phyloP scores from a whole-genome alignment of 306 rosid species.

The Crotalaria pallida region DNA sequence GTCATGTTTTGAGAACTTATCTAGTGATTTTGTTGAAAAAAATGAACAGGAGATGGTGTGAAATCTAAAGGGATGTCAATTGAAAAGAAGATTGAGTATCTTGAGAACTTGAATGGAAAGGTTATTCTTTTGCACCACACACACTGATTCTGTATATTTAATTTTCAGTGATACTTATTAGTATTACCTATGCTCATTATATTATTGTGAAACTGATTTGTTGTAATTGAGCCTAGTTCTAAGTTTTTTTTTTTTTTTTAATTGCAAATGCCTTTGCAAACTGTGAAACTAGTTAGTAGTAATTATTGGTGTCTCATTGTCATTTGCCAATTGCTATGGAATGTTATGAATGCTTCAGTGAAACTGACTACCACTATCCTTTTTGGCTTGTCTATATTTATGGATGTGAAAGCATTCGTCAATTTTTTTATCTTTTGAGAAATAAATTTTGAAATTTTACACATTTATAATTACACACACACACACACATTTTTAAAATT shows the following conservation, averaged over 20 bases:
- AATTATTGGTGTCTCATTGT: background rate
- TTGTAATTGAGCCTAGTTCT: background rate
- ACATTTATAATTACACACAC: too few relatives aligned
- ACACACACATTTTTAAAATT: too few relatives aligned
- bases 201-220: background rate
- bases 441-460: too few relatives aligned
- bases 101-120: slow-evolving; percentile 77
- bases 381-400: background rate
- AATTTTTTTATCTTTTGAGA: too few relatives aligned
- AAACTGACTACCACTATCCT: background rate
- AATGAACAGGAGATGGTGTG: slow-evolving; percentile 40
- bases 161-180: background rate
- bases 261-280: background rate
- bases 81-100: slow-evolving; percentile 76
- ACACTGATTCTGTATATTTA: background rate
- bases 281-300: background rate
- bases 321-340: slow-evolving; percentile 9
- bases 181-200: background rate
- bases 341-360: background rate
- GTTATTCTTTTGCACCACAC: slow-evolving; percentile 23
- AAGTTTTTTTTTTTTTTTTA: background rate
- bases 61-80: slow-evolving; percentile 56
- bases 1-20: background rate
- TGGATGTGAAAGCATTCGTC: background rate
- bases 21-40: slow-evolving; percentile 8